Evolutionary conservation across 2,329 filamentous ascomycete species (phyloP).

Genomic region (Pseudogymnoascus sp.): DNA sequence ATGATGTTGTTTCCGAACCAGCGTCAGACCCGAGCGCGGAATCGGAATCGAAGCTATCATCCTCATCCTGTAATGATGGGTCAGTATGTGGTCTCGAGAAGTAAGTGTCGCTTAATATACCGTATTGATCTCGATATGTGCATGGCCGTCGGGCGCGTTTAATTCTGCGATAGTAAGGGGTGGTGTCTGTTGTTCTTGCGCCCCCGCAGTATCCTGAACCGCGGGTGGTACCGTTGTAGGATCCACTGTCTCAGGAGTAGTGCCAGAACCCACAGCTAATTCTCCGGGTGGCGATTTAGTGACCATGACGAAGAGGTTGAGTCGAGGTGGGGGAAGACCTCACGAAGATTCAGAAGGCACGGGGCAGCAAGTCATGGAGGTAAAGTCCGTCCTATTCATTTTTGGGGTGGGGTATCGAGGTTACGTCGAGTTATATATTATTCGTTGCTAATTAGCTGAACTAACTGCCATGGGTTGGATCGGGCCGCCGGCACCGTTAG

Average conservation of each 20-base stretch:
- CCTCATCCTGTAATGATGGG: neutral
- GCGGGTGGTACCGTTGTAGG: neutral
- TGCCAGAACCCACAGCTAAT: neutral
- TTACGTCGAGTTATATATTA: neutral
- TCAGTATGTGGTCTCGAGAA: neutral
- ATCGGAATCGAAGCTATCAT: neutral
- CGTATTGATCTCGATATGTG: neutral
- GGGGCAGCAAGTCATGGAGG: neutral
- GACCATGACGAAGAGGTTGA: neutral
- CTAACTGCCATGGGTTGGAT: neutral
- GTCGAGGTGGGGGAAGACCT: neutral
- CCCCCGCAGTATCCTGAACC: neutral
- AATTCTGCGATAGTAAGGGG: neutral
- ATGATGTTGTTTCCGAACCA: slow-evolving; percentile 19
- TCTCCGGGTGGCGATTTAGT: neutral
- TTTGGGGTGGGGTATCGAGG: neutral
- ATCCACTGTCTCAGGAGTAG: neutral
- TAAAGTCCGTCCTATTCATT: neutral
- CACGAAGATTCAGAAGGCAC: no score
- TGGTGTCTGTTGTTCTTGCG: neutral
- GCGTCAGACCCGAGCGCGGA: slow-evolving; percentile 6
- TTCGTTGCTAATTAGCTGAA: neutral
- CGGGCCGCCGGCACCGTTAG: neutral
- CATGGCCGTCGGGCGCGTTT: neutral
- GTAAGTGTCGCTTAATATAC: neutral